A percentile compares a stretch with the other conserved stretches of the same genome.
phyloP scores from a whole-genome alignment of 305 asterid species.

The Fraxinus paxiana region DNA sequence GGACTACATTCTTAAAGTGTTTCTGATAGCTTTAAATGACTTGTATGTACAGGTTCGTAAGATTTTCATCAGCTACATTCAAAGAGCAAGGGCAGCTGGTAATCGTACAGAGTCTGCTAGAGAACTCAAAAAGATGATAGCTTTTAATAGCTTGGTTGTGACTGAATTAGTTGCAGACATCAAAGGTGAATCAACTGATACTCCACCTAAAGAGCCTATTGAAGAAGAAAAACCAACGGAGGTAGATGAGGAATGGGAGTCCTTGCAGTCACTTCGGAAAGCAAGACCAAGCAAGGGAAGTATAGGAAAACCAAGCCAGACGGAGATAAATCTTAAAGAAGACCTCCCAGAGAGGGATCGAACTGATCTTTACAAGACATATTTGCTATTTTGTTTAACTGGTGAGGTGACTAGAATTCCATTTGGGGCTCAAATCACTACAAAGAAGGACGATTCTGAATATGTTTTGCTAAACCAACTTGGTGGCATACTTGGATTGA shows the following conservation, averaged over 20 bases:
- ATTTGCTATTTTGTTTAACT: slow-evolving; percentile 71
- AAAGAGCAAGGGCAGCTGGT: slow-evolving; percentile 74
- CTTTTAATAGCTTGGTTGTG: slow-evolving; percentile 77
- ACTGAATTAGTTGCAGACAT: slow-evolving; percentile 77
- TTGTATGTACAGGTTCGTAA: slow-evolving; percentile 64
- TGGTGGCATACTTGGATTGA: slow-evolving; percentile 79
- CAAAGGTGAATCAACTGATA: slow-evolving; percentile 70
- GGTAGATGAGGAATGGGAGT: slow-evolving; percentile 79
- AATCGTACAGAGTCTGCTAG: slow-evolving; percentile 68
- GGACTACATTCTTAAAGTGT: not conserved
- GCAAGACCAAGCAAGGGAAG: slow-evolving; percentile 47
- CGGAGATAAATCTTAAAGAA: slow-evolving; percentile 78
- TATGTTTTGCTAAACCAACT: slow-evolving; percentile 67
- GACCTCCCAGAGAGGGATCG: slow-evolving; percentile 87
- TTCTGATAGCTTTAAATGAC: slow-evolving; percentile 1
- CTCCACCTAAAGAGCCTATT: slow-evolving; percentile 47
- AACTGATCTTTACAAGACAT: slow-evolving; percentile 84
- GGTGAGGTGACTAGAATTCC: slow-evolving; percentile 79
- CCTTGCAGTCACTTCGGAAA: slow-evolving; percentile 72
- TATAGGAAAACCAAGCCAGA: slow-evolving; percentile 55
- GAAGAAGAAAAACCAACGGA: slow-evolving; percentile 29
- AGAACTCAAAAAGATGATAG: slow-evolving; percentile 79
- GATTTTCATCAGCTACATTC: slow-evolving; percentile 68
- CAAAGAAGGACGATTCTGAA: slow-evolving; percentile 82
- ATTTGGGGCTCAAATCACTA: slow-evolving; percentile 65